Base-by-base conservation (phyloP, 192 early-diverging fungal species). In the Coemansia sp. region DNA sequence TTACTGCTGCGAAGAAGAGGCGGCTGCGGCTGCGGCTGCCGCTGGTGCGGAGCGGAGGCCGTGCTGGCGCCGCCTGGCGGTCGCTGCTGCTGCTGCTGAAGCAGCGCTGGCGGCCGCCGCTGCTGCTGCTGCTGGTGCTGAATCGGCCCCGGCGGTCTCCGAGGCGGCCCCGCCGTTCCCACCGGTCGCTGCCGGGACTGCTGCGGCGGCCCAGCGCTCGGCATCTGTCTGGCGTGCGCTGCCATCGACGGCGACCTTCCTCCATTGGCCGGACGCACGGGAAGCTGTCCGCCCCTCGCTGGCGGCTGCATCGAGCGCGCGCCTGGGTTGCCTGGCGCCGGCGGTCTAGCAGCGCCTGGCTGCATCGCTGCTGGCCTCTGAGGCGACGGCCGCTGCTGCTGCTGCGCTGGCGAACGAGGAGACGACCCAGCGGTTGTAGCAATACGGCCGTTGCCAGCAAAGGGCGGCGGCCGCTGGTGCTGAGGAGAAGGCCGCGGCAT, bases 401-500 rank as follows among this genome's bases (percentile, higher is more conserved):
- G 59, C 20, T 56, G 25, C 2, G 48, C 48, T 50, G 48, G 48
- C 19, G 48, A 16, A 17, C 48, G 48, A 50, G 48, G 32, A 32
- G 32, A 32, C 32, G 1, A 4, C 32, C 32, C 32, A 53, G 48
- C n/a, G n/a, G 48, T 20, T 20, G 20, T 19, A 17, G 50, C 57
- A 16, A 41, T 4, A 22, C 20, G 41, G 13, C 22, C 22, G 50
- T 20, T 46, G 57, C 43, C 56, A 22, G 51, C 38, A 37, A 54
- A 54, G 4, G 51, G 61, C 43, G 20, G 44, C 57, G 20, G 54
- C 39, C 20, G 51, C 40, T 53, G 54, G 37, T 57, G 66, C 57
- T 59, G 66, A 22, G 57, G 67, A 45, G 58, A 40, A 54, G 60
- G 67, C 16, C 25, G 66, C 37, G 66, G 57, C 14, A 25, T 9